Base-by-base conservation (phyloP, 2,329 filamentous ascomycete species). In the Parastagonospora nodorum region DNA sequence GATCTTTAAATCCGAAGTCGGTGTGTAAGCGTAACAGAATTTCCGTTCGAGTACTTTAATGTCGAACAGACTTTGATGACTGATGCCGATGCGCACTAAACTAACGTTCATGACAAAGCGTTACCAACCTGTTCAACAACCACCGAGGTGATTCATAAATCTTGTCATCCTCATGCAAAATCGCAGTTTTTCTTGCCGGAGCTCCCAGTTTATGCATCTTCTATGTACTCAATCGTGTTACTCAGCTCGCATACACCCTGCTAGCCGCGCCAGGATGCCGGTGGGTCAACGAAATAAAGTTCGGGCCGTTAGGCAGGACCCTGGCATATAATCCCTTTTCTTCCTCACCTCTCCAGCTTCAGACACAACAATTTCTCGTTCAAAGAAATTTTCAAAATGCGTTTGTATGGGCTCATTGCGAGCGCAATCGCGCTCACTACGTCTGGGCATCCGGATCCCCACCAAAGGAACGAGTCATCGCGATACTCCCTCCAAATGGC, bases 401-500 rank as follows among this genome's bases (percentile, higher is more conserved):
- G 14, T 10, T 16, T 37, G 4, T 16, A 14, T 8, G 19, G n/a
- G 4, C 19, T 37, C 14, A 8, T 16, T n/a, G 14, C 19, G 14
- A 11, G n/a, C n/a, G n/a, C 35, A 14, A 2, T 37, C 2, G 35
- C 35, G 7, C 12, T 37, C 35, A 37, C 14, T n/a, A 37, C 35
- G 2, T 16, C 35, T 16, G 14, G 7, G 19, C 7, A 7, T n/a
- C n/a, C 14, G 9, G 4, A n/a, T 37, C 35, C 35, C 14, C 35
- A 19, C 8, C 5, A 9, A 8, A 12, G 9, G 4, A 12, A 37
- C 11, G 11, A 16, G 14, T 4, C 15, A 8, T 16, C 14, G 14
- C 5, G 38, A 16, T 48, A 56, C 24, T 61, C 60, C n/a, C n/a
- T 63, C 11, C 53, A 51, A 33, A 63, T 63, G 71, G 55, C 69